Percentiles rank a stretch among this genome's conserved stretches.
phyloP scores from a whole-genome alignment of 306 rosid species.

The Medicago truncatula region DNA sequence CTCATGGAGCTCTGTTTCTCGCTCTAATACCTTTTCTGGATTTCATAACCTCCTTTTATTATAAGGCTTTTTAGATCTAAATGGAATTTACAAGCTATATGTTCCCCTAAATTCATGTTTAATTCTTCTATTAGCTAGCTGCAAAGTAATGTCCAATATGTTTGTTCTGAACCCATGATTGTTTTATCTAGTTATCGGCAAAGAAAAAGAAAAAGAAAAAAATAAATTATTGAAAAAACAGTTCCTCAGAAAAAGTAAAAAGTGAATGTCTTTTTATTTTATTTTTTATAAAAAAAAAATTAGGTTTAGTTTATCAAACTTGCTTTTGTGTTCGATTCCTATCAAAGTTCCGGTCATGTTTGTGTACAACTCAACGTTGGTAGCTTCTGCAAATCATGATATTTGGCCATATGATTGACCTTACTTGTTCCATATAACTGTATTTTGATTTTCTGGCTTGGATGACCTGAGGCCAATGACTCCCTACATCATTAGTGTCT shows the following conservation, averaged over 20 bases:
- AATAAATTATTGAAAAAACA: background rate
- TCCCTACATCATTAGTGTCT: constrained; percentile 23
- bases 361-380: constrained; percentile 21
- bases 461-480: background rate
- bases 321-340: background rate
- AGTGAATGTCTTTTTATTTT: too few species aligned
- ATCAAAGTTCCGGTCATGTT: constrained; percentile 7
- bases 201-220: too few species aligned
- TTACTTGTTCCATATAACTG: constrained; percentile 25
- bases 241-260: constrained; percentile 9
- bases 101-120: background rate
- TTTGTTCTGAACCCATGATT: background rate
- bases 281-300: background rate
- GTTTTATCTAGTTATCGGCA: background rate
- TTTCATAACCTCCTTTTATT: background rate
- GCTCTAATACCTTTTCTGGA: constrained; percentile 9
- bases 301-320: constrained; percentile 2
- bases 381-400: constrained; percentile 1
- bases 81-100: background rate
- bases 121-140: background rate
- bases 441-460: background rate
- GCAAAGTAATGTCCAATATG: constrained; percentile 3
- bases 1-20: background rate
- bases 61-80: background rate
- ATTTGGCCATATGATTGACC: constrained; percentile 16